phyloP scores from a whole-genome alignment of 495 filamentous ascomycete genomes.

The Paragyromitra xinjiangensis region DNA sequence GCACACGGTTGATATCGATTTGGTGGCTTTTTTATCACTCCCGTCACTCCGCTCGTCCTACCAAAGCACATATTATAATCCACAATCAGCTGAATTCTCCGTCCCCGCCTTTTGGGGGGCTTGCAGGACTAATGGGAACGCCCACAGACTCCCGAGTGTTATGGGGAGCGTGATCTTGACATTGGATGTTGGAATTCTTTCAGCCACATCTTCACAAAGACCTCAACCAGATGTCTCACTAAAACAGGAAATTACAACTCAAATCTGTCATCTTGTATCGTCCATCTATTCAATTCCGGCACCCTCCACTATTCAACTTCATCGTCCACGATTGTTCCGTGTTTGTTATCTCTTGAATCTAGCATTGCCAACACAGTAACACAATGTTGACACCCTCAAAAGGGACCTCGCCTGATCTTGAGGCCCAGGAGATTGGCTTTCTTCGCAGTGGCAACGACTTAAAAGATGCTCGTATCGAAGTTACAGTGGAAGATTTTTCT shows the following conservation, averaged over 20 bases:
- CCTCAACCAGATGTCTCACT: constrained; percentile 15
- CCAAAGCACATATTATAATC: not conserved
- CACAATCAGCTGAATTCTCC: constrained; percentile 9
- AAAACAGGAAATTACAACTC: not conserved
- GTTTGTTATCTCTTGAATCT: not conserved
- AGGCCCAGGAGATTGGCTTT: constrained; percentile 57
- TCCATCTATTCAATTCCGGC: not conserved
- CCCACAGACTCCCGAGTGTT: not conserved
- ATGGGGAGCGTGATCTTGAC: not conserved
- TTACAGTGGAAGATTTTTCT: constrained; percentile 3
- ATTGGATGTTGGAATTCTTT: not conserved
- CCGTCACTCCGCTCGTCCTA: constrained; percentile 20
- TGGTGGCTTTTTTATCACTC: constrained; percentile 18
- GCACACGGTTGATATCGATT: no score
- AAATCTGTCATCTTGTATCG: not conserved
- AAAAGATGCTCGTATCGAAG: constrained; percentile 1
- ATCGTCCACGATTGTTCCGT: not conserved
- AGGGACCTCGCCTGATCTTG: constrained; percentile 54
- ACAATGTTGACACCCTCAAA: constrained; percentile 10
- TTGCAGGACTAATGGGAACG: not conserved
- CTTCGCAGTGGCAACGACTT: not conserved
- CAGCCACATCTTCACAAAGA: constrained; percentile 15
- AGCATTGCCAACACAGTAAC: not conserved
- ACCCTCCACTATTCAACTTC: not conserved
- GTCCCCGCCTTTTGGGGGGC: not conserved